Conservation (phyloP, 805 yeast species). For the Kazachstania bromeliacearum region DNA sequence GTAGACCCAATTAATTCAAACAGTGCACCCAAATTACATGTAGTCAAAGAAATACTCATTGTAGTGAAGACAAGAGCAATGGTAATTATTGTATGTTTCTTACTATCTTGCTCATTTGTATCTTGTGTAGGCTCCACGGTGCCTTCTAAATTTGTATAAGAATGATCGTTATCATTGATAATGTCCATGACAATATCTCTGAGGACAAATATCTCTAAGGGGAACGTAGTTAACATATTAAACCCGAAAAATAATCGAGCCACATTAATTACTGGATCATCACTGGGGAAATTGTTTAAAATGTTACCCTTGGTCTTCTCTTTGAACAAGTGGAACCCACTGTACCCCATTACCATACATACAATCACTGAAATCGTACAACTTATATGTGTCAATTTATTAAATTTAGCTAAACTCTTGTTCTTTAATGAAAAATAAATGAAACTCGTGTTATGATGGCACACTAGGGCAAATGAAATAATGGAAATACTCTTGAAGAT, state of each 20-base stretch:
- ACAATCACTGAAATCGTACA: constrained; percentile 73
- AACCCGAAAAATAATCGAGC: constrained; percentile 88
- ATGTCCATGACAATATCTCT: constrained; percentile 69
- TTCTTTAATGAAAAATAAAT: constrained; percentile 74
- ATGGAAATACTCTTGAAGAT: constrained; percentile 84
- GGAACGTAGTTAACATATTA: constrained; percentile 87
- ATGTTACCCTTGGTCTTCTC: constrained; percentile 78
- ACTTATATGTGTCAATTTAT: constrained; percentile 71
- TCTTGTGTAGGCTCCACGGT: constrained; percentile 23
- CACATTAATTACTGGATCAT: constrained; percentile 66
- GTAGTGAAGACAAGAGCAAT: constrained; percentile 55
- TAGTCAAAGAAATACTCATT: constrained; percentile 64
- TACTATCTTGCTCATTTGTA: constrained; percentile 41
- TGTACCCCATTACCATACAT: constrained; percentile 67
- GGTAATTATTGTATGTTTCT: constrained; percentile 38
- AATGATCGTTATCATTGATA: not conserved
- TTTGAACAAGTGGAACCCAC: constrained; percentile 70
- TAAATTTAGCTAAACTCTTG: constrained; percentile 69
- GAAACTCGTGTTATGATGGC: constrained; percentile 89
- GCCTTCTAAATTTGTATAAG: too few relatives aligned
- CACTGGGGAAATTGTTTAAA: constrained; percentile 72
- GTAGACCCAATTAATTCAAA: constrained; percentile 88
- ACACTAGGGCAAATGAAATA: constrained; percentile 88
- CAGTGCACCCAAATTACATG: constrained; percentile 85
- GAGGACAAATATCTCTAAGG: constrained; percentile 82